Evolutionary conservation across 192 early-diverging fungal genomes (phyloP), one percentile per base, ranked within the genome.

Genomic region (Linnemannia elongata): DNA sequence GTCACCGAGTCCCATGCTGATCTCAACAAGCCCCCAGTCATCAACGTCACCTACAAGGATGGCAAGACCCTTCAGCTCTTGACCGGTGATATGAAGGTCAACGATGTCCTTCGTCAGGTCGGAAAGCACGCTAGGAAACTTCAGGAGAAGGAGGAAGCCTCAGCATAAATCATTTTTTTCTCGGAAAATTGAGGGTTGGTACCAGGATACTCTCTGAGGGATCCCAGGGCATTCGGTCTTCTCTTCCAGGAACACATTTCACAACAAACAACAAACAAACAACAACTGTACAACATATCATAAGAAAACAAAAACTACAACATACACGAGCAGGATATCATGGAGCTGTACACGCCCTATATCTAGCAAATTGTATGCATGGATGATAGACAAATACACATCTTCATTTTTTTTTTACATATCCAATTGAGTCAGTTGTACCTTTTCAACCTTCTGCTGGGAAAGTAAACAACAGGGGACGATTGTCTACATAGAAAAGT

Each of bases 81-180:
- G 24, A 44, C 90, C n/a, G 90, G 82, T 36, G 86, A 91, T 22
- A 82, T 91, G 82, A 91, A 91, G 63, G 88, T 92, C 68, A 83
- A 89, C 72, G 73, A 82, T 69, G 76, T 92, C 42, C 68, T 92
- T 30, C 86, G 84, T 24, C 74, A 88, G 69, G 89, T 92, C 3
- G 90, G 89, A 85, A 92, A 91, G 74, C 91, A 92, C 69, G 90
- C 91, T 52, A 91, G 87, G 81, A 91, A 91, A 49, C 74, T 92
- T 75, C 89, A 92, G 74, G 91, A 92, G 82, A 86, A 86, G 20
- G 90, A 92, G 66, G 85, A 88, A 44, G 90, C 90, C 72, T 82
- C 88, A 13, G 38, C 82, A 80, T 92, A 89, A 87, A 3, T 27
- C n/a, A 60, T 49, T 20, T 49, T 41, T 10, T 7, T 49, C 20